Evolutionary conservation across 2,329 filamentous ascomycete genomes (phyloP).

Genomic region (Calonectria pteridis): DNA sequence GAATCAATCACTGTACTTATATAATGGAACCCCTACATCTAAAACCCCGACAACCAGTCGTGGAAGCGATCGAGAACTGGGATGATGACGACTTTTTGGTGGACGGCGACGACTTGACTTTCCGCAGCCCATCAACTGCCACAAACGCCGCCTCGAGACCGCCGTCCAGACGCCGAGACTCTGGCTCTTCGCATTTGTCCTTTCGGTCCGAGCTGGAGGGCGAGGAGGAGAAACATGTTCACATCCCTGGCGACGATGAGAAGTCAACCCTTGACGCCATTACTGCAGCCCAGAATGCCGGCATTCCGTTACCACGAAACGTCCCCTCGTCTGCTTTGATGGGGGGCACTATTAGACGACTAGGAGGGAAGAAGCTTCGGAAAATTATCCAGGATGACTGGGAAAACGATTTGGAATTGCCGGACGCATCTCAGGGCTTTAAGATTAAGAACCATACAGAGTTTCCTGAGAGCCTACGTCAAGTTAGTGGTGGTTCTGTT

Average conservation of each 20-base stretch:
- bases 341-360: constrained; percentile 91
- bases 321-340: constrained; percentile 90
- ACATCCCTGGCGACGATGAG: constrained; percentile 87
- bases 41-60: constrained; percentile 66
- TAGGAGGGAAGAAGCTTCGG: constrained; percentile 81
- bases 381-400: constrained; percentile 84
- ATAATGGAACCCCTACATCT: constrained; percentile 68
- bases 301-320: constrained; percentile 90
- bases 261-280: constrained; percentile 87
- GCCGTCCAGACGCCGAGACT: constrained; percentile 73
- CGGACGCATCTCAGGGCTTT: constrained; percentile 68
- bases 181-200: constrained; percentile 84
- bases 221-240: constrained; percentile 90
- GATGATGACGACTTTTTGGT: constrained; percentile 83
- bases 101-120: constrained; percentile 74
- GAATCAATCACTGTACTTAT: constrained; percentile 33
- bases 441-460: constrained; percentile 73
- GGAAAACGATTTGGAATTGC: constrained; percentile 82
- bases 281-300: constrained; percentile 85
- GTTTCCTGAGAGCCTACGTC: constrained; percentile 77
- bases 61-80: constrained; percentile 79
- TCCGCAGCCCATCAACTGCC: constrained; percentile 64
- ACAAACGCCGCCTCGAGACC: constrained; percentile 55
- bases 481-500: constrained; percentile 70
- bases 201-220: constrained; percentile 86